Conservation (phyloP, 2,329 filamentous ascomycete species). For the Cadophora gregata region DNA sequence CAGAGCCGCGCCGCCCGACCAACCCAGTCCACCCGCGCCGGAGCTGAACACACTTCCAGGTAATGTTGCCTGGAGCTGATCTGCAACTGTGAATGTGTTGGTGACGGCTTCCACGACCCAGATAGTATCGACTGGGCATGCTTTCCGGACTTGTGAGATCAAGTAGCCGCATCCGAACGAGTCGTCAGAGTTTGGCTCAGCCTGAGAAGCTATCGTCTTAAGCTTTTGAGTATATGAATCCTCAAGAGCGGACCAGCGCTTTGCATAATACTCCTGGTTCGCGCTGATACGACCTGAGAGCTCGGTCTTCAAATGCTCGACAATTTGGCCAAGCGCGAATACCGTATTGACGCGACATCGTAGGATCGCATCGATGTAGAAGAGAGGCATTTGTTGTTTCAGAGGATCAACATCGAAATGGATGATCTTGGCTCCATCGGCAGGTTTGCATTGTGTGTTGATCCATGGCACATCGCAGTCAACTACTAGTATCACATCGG, state of each 20-base stretch:
- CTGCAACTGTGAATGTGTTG: constrained; percentile 67
- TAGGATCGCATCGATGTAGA: constrained; percentile 70
- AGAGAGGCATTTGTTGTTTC: constrained; percentile 72
- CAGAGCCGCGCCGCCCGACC: constrained; percentile 77
- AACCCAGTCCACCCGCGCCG: constrained; percentile 79
- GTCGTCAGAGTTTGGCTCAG: constrained; percentile 64
- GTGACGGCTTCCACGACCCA: constrained; percentile 82
- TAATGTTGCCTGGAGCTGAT: constrained; percentile 70
- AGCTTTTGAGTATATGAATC: constrained; percentile 64
- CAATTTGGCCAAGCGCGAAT: constrained; percentile 72
- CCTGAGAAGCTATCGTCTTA: constrained; percentile 61
- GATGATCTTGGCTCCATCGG: constrained; percentile 59
- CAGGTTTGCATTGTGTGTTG: constrained; percentile 70
- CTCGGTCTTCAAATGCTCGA: constrained; percentile 59
- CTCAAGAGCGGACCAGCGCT: constrained; percentile 61
- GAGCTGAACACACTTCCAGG: constrained; percentile 83
- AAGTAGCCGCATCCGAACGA: constrained; percentile 56
- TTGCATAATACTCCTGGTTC: constrained; percentile 44
- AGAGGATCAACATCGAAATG: constrained; percentile 70
- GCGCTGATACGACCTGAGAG: constrained; percentile 49
- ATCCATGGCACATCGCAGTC: constrained; percentile 94
- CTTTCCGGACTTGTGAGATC: constrained; percentile 55
- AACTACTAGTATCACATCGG: constrained; percentile 83
- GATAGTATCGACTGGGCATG: constrained; percentile 69
- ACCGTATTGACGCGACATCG: constrained; percentile 71